phyloP scores from a whole-genome alignment of 2,329 filamentous ascomycete species.

The Diaporthe sp. region DNA sequence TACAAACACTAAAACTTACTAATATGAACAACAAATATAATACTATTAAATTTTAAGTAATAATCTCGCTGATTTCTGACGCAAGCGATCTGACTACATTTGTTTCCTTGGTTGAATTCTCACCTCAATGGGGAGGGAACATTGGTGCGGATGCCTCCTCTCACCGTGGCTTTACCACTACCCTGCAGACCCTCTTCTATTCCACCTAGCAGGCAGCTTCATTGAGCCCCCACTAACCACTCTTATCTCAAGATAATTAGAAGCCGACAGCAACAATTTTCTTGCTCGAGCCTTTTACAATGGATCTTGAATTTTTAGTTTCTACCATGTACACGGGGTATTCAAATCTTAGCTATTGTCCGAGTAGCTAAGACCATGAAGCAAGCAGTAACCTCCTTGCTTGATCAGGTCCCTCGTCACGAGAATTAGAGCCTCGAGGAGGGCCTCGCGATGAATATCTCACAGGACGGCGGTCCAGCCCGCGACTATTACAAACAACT shows the following conservation, averaged over 20 bases:
- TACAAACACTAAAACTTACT: too few relatives aligned
- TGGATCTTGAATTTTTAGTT: not conserved
- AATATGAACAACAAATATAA: too few relatives aligned
- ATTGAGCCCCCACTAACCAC: not conserved
- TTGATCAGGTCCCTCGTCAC: not conserved
- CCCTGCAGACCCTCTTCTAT: too few relatives aligned
- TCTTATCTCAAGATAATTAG: not conserved
- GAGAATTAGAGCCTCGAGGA: not conserved
- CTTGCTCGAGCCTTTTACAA: not conserved
- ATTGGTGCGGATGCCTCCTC: too few relatives aligned
- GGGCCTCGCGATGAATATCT: not conserved
- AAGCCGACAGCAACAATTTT: not conserved
- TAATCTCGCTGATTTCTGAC: too few relatives aligned
- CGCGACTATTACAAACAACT: not conserved
- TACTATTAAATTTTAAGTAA: too few relatives aligned
- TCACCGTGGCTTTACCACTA: too few relatives aligned
- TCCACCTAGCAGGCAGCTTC: not conserved
- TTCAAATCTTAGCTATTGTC: not conserved
- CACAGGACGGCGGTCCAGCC: not conserved
- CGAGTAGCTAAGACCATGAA: not conserved
- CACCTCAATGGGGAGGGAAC: too few relatives aligned
- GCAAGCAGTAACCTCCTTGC: not conserved
- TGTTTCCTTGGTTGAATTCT: too few relatives aligned
- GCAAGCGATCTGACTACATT: too few relatives aligned
- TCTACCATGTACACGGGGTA: not conserved